Evolutionary conservation across 2,329 filamentous ascomycete species (phyloP).

Genomic region (Tolypocladium ovalisporum): DNA sequence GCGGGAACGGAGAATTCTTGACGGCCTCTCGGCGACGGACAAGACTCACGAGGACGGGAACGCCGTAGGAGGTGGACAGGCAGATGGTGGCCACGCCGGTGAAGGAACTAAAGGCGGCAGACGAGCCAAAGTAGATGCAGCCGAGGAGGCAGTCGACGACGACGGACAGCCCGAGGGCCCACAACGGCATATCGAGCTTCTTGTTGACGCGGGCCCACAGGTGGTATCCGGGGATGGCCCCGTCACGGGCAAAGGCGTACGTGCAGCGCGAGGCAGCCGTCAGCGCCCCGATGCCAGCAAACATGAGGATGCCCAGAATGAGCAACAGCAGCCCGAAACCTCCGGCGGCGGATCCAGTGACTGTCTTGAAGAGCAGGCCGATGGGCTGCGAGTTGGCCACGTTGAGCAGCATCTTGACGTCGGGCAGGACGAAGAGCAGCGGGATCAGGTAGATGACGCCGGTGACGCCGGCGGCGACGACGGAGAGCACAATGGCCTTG

Average conservation of each 20-base stretch:
- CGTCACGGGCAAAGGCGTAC: conserved; percentile 66
- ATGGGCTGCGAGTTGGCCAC: conserved; percentile 68
- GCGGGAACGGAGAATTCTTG: conserved; percentile 53
- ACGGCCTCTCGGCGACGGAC: conserved; percentile 56
- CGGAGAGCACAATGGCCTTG: conserved; percentile 56
- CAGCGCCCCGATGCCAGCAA: conserved; percentile 63
- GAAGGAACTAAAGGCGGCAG: conserved; percentile 69
- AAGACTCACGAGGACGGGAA: conserved; percentile 64
- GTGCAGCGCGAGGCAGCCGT: conserved; percentile 66
- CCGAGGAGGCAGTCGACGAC: conserved; percentile 60
- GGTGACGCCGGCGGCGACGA: conserved; percentile 53
- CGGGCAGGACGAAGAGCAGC: conserved; percentile 64
- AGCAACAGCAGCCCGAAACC: conserved; percentile 69
- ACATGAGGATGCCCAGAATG: conserved; percentile 65
- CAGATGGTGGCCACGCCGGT: conserved; percentile 74
- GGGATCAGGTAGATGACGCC: conserved; percentile 58
- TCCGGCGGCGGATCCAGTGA: conserved; percentile 60
- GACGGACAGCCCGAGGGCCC: conserved; percentile 57
- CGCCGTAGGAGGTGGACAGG: conserved; percentile 62
- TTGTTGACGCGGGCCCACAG: conserved; percentile 57
- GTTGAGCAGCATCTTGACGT: conserved; percentile 49
- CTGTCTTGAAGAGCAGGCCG: conserved; percentile 63
- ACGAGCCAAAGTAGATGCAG: conserved; percentile 69
- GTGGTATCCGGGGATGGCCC: conserved; percentile 58
- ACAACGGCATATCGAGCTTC: conserved; percentile 57